A percentile compares a stretch with the other conserved stretches of the same genome.
Evolutionary conservation across 1,139 yeast species (phyloP).

Genomic region (Torulaspora globosa): DNA sequence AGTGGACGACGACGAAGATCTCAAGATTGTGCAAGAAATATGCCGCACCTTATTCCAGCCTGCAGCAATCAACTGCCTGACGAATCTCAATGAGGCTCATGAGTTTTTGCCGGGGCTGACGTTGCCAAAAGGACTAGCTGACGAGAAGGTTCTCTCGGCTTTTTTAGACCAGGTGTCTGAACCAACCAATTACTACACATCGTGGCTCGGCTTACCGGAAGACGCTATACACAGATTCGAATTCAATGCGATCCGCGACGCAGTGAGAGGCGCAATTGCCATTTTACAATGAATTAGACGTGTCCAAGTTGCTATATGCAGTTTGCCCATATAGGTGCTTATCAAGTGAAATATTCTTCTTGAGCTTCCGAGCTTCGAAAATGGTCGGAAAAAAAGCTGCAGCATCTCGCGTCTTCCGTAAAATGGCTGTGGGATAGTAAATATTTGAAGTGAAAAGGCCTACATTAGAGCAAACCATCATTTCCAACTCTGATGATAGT

Average conservation of each 20-base stretch:
- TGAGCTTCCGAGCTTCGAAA: background rate
- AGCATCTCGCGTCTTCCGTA: background rate
- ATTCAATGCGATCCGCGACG: slow-evolving; percentile 8
- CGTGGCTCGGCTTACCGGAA: slow-evolving; percentile 21
- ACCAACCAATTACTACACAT: slow-evolving; percentile 11
- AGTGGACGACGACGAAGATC: slow-evolving; percentile 50
- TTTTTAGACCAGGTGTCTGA: slow-evolving; percentile 11
- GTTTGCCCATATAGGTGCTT: background rate
- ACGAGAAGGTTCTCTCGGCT: slow-evolving; percentile 3
- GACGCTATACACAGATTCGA: slow-evolving; percentile 17
- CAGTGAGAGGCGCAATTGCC: background rate
- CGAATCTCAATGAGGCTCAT: background rate
- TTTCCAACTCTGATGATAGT: background rate
- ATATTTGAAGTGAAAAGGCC: background rate
- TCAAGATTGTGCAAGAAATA: slow-evolving; percentile 13
- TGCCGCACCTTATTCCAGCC: slow-evolving; percentile 13
- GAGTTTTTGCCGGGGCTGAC: slow-evolving; percentile 14
- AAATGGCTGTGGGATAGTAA: background rate
- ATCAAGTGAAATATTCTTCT: background rate
- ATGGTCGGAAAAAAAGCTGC: background rate
- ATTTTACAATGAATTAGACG: background rate
- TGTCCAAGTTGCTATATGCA: background rate
- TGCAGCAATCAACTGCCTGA: background rate
- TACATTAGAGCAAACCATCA: background rate
- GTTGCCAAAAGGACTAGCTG: slow-evolving; percentile 2